Percentiles rank a stretch among this genome's conserved stretches.
phyloP scores from a whole-genome alignment of 2,329 filamentous ascomycete species.

The Rhytidhysteron rufulum region DNA sequence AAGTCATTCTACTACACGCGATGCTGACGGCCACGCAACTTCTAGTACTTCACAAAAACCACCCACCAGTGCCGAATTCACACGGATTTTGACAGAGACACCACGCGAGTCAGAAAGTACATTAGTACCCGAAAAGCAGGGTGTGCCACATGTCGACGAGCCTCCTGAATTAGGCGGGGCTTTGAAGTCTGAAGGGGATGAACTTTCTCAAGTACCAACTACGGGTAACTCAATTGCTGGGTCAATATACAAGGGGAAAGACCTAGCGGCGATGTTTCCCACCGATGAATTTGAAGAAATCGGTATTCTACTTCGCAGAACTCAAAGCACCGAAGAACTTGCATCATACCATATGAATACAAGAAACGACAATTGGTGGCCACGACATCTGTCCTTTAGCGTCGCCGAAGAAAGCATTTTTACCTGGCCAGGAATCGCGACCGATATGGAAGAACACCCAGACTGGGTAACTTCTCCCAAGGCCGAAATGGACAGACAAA shows the following conservation, averaged over 20 bases:
- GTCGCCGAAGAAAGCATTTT: constrained; percentile 72
- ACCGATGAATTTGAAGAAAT: constrained; percentile 47
- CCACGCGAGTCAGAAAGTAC: constrained; percentile 24
- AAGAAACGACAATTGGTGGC: constrained; percentile 60
- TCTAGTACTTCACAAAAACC: constrained; percentile 4
- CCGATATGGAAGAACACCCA: constrained; percentile 30
- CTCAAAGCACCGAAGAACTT: constrained; percentile 52
- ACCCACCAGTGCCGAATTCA: constrained; percentile 23
- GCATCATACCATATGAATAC: constrained; percentile 14
- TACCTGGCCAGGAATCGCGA: constrained; percentile 47
- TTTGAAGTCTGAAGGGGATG: constrained; percentile 14
- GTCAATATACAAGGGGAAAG: constrained; percentile 57
- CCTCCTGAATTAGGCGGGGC: constrained; percentile 14
- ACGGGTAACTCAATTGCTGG: constrained; percentile 55
- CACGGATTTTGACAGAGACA: constrained; percentile 31
- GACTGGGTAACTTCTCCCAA: constrained; percentile 14
- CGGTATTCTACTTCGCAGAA: constrained; percentile 55
- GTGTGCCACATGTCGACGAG: constrained; percentile 11
- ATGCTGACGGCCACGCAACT: constrained; percentile 1
- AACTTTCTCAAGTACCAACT: constrained; percentile 32
- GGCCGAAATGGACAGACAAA: constrained; percentile 31
- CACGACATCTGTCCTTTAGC: constrained; percentile 71
- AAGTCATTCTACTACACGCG: background rate
- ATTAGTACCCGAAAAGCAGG: constrained; percentile 15
- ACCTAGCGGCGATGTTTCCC: constrained; percentile 43